Evolutionary conservation across 345 rosid genomes (phyloP).

Genomic region (Litchi chinensis): DNA sequence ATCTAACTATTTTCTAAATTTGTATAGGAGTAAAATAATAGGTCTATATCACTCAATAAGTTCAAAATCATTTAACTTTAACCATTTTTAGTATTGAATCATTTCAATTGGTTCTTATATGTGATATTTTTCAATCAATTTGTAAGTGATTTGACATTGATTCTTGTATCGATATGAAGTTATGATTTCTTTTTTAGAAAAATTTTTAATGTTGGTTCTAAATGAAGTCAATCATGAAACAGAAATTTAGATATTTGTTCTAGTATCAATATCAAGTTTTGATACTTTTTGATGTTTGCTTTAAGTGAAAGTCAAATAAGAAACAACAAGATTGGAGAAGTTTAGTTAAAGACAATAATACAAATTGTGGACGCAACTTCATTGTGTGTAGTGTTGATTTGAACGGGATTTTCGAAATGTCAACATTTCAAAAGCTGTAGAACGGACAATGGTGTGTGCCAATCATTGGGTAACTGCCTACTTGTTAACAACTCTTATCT

Average conservation of each 20-base stretch:
- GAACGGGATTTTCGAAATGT: background rate
- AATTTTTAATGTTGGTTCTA: too few species aligned
- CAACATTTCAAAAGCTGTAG: background rate
- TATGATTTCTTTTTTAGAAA: too few species aligned
- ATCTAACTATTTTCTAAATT: too few species aligned
- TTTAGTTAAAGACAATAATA: background rate
- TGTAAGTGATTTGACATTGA: background rate
- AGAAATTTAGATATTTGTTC: too few species aligned
- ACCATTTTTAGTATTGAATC: too few species aligned
- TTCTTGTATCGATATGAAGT: too few species aligned
- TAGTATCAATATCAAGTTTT: background rate
- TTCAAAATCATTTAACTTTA: too few species aligned
- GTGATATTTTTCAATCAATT: too few species aligned
- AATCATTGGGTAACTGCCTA: background rate
- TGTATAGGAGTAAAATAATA: too few species aligned
- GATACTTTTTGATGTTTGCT: background rate
- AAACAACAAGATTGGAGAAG: background rate
- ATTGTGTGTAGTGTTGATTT: background rate
- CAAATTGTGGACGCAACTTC: background rate
- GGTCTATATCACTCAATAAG: too few species aligned
- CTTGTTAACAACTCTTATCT: conserved; percentile 7
- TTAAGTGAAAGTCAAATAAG: background rate
- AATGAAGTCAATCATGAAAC: too few species aligned
- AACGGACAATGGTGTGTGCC: background rate
- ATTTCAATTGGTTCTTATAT: background rate